A percentile compares a stretch with the other conserved stretches of the same genome.
Conservation (phyloP, 192 early-diverging fungal species). For the Thamnidium elegans region DNA sequence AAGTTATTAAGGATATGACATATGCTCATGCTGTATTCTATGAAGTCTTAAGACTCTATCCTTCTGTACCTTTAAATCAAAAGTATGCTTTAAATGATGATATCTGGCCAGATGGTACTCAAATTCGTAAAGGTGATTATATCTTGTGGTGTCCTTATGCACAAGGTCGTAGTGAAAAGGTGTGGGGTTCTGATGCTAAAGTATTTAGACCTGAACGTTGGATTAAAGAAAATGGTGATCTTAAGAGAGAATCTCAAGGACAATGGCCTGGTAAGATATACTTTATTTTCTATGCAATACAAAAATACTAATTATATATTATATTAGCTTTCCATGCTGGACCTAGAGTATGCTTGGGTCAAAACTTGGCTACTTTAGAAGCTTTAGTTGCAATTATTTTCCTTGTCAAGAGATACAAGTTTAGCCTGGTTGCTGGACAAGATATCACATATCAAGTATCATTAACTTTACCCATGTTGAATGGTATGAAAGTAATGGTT, state of each 20-base stretch:
- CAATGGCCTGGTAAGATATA: constrained; percentile 38
- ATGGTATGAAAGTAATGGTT: constrained; percentile 34
- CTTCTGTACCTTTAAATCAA: constrained; percentile 58
- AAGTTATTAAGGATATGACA: constrained; percentile 34
- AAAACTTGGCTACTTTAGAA: constrained; percentile 46
- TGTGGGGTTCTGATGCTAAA: constrained; percentile 67
- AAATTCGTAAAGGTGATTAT: constrained; percentile 49
- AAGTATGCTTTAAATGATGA: constrained; percentile 56
- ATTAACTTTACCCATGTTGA: constrained; percentile 31
- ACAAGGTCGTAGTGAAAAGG: constrained; percentile 47
- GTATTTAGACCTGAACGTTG: constrained; percentile 66
- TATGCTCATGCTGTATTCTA: constrained; percentile 41
- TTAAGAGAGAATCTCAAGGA: constrained; percentile 38
- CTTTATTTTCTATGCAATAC: too few species aligned
- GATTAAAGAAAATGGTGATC: constrained; percentile 42
- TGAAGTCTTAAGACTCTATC: constrained; percentile 65
- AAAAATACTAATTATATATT: too few species aligned
- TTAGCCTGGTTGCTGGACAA: constrained; percentile 38
- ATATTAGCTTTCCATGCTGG: constrained; percentile 53
- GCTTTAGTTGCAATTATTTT: constrained; percentile 41
- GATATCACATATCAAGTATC: constrained; percentile 28
- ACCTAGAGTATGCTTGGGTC: constrained; percentile 41
- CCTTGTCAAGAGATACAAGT: constrained; percentile 38
- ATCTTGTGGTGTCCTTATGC: constrained; percentile 52
- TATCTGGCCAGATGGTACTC: constrained; percentile 60